Conservation (phyloP, 192 early-diverging fungal genomes). For the Linnemannia hyalina region DNA sequence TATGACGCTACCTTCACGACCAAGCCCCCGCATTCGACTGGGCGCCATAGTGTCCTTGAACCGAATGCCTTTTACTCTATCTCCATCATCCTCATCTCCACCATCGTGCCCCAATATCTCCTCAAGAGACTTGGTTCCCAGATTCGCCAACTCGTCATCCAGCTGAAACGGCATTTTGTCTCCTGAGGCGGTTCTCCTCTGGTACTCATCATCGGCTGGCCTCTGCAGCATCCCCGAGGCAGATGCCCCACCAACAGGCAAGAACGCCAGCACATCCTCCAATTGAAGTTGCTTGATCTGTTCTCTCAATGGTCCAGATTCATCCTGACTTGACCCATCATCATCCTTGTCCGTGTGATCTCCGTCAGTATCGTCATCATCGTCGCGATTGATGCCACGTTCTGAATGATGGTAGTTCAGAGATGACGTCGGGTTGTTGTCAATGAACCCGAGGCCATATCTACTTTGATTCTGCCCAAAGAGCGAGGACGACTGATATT, state of each 20-base stretch:
- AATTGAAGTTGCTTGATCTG: constrained; percentile 49
- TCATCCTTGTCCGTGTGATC: constrained; percentile 26
- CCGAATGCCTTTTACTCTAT: constrained; percentile 20
- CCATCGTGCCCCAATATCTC: constrained; percentile 42
- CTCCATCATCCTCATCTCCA: constrained; percentile 29
- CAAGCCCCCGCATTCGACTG: constrained; percentile 15
- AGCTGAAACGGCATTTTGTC: constrained; percentile 50
- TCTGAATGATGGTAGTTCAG: neutral
- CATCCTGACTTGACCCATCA: constrained; percentile 27
- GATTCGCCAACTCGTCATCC: constrained; percentile 46
- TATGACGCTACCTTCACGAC: constrained; percentile 32
- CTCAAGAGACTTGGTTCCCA: constrained; percentile 31
- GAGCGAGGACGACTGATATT: constrained; percentile 8
- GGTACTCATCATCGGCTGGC: constrained; percentile 8
- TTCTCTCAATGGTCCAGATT: constrained; percentile 40
- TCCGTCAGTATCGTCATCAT: constrained; percentile 18
- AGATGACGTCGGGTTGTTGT: constrained; percentile 1
- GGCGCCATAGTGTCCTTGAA: constrained; percentile 23
- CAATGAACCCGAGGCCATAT: constrained; percentile 39
- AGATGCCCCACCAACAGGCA: constrained; percentile 32
- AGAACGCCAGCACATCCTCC: constrained; percentile 47
- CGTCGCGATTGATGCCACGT: constrained; percentile 10
- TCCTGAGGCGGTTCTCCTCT: constrained; percentile 28
- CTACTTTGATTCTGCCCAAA: constrained; percentile 3
- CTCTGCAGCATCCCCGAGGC: constrained; percentile 24